A percentile compares a stretch with the other conserved stretches of the same genome.
Conservation (phyloP, 352 stramenopile species). For the Paralagenidium karlingii region DNA sequence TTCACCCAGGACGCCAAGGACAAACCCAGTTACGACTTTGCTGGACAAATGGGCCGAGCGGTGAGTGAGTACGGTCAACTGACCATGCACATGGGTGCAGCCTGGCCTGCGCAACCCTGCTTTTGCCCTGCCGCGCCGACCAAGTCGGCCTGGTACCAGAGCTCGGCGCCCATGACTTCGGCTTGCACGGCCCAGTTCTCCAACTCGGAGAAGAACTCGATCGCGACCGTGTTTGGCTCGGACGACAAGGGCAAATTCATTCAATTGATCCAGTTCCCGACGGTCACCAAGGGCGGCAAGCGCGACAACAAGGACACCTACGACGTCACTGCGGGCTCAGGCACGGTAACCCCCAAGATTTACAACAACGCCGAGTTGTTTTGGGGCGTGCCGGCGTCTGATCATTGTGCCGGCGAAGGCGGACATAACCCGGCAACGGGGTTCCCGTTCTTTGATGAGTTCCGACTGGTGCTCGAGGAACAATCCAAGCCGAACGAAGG, state of each 20-base stretch:
- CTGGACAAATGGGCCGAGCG: slow-evolving; percentile 18
- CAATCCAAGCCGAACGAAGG: no score
- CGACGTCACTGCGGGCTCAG: slow-evolving; percentile 30
- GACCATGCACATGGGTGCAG: slow-evolving; percentile 59
- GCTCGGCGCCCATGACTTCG: slow-evolving; percentile 43
- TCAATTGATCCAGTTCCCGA: slow-evolving; percentile 59
- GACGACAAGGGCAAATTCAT: slow-evolving; percentile 53
- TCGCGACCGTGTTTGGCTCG: slow-evolving; percentile 47
- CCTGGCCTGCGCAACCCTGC: slow-evolving; percentile 19
- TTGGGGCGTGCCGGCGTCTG: slow-evolving; percentile 34
- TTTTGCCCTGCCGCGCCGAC: slow-evolving; percentile 32
- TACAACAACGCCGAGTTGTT: slow-evolving; percentile 67
- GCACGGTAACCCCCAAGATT: slow-evolving; percentile 43
- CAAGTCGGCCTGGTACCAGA: slow-evolving; percentile 43
- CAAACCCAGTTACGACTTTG: slow-evolving; percentile 32
- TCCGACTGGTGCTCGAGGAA: slow-evolving; percentile 60
- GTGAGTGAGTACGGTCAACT: slow-evolving; percentile 50
- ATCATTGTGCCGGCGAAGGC: slow-evolving; percentile 21
- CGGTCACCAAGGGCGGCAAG: slow-evolving; percentile 40
- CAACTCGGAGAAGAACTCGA: slow-evolving; percentile 38
- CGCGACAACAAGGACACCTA: slow-evolving; percentile 39
- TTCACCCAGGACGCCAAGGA: slow-evolving; percentile 45
- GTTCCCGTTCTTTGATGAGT: slow-evolving; percentile 71
- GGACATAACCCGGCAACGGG: slow-evolving; percentile 50
- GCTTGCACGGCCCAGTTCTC: slow-evolving; percentile 57